Conservation (phyloP, 768 basidiomycete species). For the Panaeolus cyanescens region DNA sequence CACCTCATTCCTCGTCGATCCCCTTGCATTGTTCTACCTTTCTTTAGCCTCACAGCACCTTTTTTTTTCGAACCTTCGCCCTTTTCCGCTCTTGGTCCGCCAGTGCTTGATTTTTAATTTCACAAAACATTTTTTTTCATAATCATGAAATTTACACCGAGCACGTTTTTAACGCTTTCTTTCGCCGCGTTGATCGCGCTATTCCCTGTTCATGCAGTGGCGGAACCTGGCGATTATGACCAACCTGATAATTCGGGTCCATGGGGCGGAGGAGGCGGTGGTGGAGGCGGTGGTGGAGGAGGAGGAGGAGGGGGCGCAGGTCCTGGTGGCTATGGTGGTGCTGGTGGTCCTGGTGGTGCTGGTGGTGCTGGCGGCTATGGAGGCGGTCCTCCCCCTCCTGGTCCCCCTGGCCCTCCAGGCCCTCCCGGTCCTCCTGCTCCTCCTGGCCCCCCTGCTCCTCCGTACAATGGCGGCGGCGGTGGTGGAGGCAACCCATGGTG, state of each 20-base stretch:
- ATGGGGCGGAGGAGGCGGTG: neutral
- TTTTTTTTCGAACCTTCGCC: conserved; percentile 18
- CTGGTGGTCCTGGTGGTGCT: neutral
- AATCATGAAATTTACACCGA: conserved; percentile 15
- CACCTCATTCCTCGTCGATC: conserved; percentile 20
- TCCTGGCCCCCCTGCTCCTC: conserved; percentile 3
- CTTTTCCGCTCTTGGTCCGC: neutral
- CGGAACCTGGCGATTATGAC: conserved; percentile 7
- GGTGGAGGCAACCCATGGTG: conserved; percentile 6
- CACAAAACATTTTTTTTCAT: neutral
- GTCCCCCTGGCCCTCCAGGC: neutral
- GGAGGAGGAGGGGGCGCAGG: neutral
- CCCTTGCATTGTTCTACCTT: neutral
- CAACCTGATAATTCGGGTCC: neutral
- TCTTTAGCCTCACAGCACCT: neutral
- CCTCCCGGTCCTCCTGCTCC: conserved; percentile 2
- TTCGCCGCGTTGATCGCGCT: conserved; percentile 14
- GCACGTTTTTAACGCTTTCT: conserved; percentile 14
- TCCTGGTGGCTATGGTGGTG: neutral
- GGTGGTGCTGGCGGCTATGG: no score
- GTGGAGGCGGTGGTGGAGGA: neutral
- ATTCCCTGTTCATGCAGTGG: conserved; percentile 10
- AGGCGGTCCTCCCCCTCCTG: neutral
- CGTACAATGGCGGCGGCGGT: neutral
- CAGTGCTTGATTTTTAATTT: neutral